Base-by-base conservation (phyloP, 2,329 filamentous ascomycete genomes). In the Venturiaceae sp. region DNA sequence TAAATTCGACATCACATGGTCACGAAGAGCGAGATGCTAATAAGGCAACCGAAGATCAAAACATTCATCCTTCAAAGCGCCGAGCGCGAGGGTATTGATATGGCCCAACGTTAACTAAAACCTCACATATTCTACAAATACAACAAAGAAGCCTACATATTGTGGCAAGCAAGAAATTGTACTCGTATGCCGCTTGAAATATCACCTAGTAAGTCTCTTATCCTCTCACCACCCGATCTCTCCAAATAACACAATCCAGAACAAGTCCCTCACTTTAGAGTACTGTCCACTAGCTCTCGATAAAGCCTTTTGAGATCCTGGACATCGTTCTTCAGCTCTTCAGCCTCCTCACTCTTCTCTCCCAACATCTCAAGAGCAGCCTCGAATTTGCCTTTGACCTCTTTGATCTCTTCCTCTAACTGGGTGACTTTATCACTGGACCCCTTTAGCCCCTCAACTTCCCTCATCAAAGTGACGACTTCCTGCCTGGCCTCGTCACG, bases 271-370 rank as follows among this genome's bases (percentile, higher is more conserved):
- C 23, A 53, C 30, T 53, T 53, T 30, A 53, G 21, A 37, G 52
- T 53, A 37, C 52, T 53, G 16, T 53, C 52, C 1, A 53, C 52
- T 19, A 53, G 32, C 28, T 97, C 92, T 64, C 90, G 84, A 76
- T 97, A 97, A 81, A 99, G 96, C 68, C 86, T 87, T 78, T 99
- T 99, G 70, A 99, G 80, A 77, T 99, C 94, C 63, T 85, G 79
- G 57, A 99, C 88, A 77, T 97, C 94, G 13, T 88, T 86, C 71
- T 81, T 84, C 64, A 99, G 76, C 77, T 99, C 94, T 68, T 96
- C 91, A 2, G 96, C 92, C 67, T 87, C 77, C 77, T 99, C 94
- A 71, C 90, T 96, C 82, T 96, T 96, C 81, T 99, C 94, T 1
- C 94, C 94, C 59, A 99, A 75, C 84, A 97, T 86, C 75, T 97